A percentile compares a stretch with the other conserved stretches of the same genome.
Conservation (phyloP, 805 yeast genomes). For the Pichia cephalocereana region DNA sequence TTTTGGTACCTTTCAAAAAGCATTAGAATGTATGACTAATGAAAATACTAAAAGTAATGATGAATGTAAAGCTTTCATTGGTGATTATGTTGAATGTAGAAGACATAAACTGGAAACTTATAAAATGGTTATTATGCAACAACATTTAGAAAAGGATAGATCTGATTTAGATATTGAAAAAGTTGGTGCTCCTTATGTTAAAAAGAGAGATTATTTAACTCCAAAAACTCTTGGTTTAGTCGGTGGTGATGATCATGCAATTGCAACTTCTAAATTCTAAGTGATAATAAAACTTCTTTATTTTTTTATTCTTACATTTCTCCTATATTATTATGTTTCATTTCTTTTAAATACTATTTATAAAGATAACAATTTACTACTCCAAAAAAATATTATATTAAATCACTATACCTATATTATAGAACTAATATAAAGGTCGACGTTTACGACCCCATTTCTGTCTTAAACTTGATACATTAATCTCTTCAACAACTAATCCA, state of each 20-base stretch:
- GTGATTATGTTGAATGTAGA: slow-evolving; percentile 31
- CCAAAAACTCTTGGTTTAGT: slow-evolving; percentile 30
- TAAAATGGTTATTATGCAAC: slow-evolving; percentile 26
- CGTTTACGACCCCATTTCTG: slow-evolving; percentile 7
- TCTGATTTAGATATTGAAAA: slow-evolving; percentile 21
- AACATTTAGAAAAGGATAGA: slow-evolving; percentile 23
- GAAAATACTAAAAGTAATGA: slow-evolving; percentile 22
- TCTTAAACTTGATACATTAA: slow-evolving; percentile 19
- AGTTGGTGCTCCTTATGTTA: slow-evolving; percentile 31
- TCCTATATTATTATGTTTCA: too few relatives aligned
- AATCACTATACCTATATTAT: not conserved
- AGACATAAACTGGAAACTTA: slow-evolving; percentile 29
- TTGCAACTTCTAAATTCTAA: slow-evolving; percentile 19
- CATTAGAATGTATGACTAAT: slow-evolving; percentile 31
- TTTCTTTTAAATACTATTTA: too few relatives aligned
- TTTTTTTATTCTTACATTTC: not conserved
- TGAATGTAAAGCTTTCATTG: slow-evolving; percentile 25
- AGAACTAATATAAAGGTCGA: slow-evolving; percentile 2
- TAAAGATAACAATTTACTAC: not conserved
- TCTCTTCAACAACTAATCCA: slow-evolving; percentile 19
- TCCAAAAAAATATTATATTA: not conserved
- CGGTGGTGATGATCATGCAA: slow-evolving; percentile 28
- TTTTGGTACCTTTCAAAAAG: slow-evolving; percentile 30
- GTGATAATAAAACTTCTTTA: too few relatives aligned
- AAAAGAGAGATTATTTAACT: slow-evolving; percentile 29